phyloP scores from a whole-genome alignment of 2,329 filamentous ascomycete species.

The Onygenales sp. region DNA sequence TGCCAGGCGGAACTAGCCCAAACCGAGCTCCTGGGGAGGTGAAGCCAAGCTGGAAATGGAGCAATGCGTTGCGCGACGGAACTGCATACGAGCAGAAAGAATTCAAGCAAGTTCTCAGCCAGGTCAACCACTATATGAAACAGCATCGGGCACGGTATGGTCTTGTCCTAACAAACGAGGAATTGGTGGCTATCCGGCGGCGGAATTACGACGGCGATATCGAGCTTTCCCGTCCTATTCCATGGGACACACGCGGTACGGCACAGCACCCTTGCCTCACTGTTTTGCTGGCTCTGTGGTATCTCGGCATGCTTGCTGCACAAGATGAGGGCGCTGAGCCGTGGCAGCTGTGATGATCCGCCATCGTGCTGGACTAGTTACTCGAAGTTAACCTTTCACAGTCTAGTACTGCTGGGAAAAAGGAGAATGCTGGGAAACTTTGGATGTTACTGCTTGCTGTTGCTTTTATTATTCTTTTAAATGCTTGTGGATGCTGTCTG shows the following conservation, averaged over 20 bases:
- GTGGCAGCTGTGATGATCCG: neutral
- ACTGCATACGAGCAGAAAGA: neutral
- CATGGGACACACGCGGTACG: conserved; percentile 2
- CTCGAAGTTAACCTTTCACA: too few species aligned
- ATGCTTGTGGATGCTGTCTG: too few species aligned
- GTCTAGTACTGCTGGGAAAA: too few species aligned
- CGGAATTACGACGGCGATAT: conserved; percentile 11
- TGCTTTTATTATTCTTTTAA: too few species aligned
- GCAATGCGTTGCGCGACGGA: neutral
- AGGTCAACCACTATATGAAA: conserved; percentile 7
- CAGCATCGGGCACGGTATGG: conserved; percentile 5
- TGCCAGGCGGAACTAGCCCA: neutral
- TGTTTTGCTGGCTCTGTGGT: conserved; percentile 14
- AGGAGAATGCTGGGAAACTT: too few species aligned
- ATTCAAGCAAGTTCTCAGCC: conserved; percentile 4
- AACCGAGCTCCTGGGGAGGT: conserved; percentile 5
- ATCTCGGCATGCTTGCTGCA: conserved; percentile 15
- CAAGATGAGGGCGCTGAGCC: conserved; percentile 3
- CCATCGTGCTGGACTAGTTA: neutral
- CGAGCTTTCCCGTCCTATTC: conserved; percentile 8
- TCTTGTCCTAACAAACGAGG: conserved; percentile 6
- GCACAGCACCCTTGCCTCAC: conserved; percentile 8
- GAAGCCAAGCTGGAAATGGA: conserved; percentile 8
- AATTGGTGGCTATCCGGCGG: conserved; percentile 13
- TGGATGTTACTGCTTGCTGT: too few species aligned